Percentiles rank a stretch among this genome's conserved stretches.
phyloP scores from a whole-genome alignment of 2,329 filamentous ascomycete species.

The Talaromyces funiculosus region DNA sequence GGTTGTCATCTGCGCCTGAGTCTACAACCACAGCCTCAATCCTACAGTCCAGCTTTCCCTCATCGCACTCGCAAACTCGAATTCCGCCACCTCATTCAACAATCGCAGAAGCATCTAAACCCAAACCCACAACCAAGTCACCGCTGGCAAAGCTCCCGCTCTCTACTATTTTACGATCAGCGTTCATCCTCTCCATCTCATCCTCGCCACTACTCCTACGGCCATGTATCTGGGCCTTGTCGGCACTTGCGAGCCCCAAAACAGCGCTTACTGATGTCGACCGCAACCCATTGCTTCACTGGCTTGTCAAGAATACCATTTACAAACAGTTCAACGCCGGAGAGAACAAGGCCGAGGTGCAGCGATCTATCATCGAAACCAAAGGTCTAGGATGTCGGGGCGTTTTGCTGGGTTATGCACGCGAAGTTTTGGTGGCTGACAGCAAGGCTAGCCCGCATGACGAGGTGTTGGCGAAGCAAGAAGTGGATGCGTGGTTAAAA shows the following conservation, averaged over 20 bases:
- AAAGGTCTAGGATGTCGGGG: constrained; percentile 48
- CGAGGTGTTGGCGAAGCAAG: constrained; percentile 27
- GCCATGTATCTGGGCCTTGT: constrained; percentile 67
- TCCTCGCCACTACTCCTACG: constrained; percentile 54
- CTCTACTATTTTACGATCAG: constrained; percentile 32
- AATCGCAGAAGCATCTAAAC: not conserved
- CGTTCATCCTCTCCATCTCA: constrained; percentile 33
- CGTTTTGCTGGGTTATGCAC: constrained; percentile 50
- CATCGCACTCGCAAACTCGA: not conserved
- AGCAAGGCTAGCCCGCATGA: constrained; percentile 26
- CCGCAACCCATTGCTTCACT: constrained; percentile 42
- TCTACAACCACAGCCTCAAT: not conserved
- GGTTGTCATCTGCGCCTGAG: not conserved
- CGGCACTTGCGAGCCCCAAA: constrained; percentile 45
- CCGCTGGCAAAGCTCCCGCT: constrained; percentile 33
- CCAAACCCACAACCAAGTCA: constrained; percentile 16
- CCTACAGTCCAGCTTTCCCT: constrained; percentile 3
- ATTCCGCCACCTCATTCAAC: not conserved
- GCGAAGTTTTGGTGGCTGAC: constrained; percentile 49
- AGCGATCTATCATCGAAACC: constrained; percentile 41
- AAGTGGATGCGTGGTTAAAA: constrained; percentile 44
- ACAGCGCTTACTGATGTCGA: constrained; percentile 44
- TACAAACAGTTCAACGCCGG: constrained; percentile 57
- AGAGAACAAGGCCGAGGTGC: constrained; percentile 45
- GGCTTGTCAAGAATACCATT: constrained; percentile 43